Percentiles rank a stretch among this genome's conserved stretches.
Conservation (phyloP, 768 basidiomycete species). For the Saitozyma podzolica region DNA sequence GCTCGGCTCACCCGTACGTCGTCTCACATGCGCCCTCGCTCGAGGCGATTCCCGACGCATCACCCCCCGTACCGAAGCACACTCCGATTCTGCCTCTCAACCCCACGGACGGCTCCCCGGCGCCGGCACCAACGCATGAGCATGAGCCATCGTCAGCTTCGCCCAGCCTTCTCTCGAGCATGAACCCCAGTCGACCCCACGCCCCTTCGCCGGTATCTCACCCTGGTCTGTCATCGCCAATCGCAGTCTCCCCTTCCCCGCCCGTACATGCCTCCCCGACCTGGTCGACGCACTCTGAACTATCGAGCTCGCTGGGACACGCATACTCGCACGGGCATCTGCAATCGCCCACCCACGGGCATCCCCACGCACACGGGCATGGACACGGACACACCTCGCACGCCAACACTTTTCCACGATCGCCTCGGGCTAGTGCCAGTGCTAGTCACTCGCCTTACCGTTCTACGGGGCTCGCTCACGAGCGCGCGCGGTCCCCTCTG, state of each 20-base stretch:
- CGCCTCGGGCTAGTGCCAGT: too few species aligned
- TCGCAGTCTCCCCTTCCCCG: too few species aligned
- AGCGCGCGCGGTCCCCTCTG: not conserved
- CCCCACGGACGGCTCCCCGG: conserved; percentile 2
- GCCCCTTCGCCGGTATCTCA: not conserved
- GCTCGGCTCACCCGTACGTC: not conserved
- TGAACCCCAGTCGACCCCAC: not conserved
- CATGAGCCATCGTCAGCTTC: not conserved
- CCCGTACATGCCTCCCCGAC: too few species aligned
- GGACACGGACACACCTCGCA: too few species aligned
- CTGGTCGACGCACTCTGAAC: too few species aligned
- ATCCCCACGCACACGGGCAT: too few species aligned
- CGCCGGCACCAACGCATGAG: not conserved
- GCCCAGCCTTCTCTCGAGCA: not conserved
- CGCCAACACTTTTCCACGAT: too few species aligned
- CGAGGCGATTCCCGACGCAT: conserved; percentile 35
- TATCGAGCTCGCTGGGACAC: too few species aligned
- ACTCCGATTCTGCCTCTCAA: not conserved
- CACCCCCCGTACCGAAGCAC: conserved; percentile 11
- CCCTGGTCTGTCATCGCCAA: not conserved
- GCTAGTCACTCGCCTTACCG: not conserved
- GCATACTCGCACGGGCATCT: too few species aligned
- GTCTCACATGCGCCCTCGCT: conserved; percentile 14
- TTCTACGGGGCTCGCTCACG: not conserved
- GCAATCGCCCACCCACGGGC: too few species aligned